A percentile compares a stretch with the other conserved stretches of the same genome.
phyloP scores from a whole-genome alignment of 2,329 filamentous ascomycete species.

The Colletotrichum viniferum region DNA sequence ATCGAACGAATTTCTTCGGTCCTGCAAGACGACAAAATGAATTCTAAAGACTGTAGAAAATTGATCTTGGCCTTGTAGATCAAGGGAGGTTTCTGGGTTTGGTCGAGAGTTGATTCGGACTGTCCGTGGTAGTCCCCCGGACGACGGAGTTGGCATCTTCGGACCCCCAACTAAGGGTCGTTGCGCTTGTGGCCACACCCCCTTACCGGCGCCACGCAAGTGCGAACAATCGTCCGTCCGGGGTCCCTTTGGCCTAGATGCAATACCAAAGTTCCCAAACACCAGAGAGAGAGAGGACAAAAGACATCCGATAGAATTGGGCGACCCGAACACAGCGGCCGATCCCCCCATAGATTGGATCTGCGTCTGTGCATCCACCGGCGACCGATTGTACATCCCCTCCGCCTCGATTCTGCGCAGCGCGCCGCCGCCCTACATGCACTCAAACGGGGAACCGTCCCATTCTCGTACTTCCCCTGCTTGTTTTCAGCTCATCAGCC shows the following conservation, averaged over 20 bases:
- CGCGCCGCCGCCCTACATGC: neutral
- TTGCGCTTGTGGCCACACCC: slow-evolving; percentile 2
- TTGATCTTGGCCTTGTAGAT: neutral
- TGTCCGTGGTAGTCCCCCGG: slow-evolving; percentile 1
- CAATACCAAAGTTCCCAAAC: neutral
- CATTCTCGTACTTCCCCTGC: neutral
- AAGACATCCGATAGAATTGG: neutral
- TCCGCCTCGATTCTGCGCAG: neutral
- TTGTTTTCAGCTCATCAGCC: neutral
- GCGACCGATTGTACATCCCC: neutral
- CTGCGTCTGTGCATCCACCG: neutral
- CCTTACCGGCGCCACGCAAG: neutral
- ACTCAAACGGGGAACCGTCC: neutral
- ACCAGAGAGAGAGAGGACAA: neutral
- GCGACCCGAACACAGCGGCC: neutral
- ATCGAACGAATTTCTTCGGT: neutral
- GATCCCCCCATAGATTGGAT: neutral
- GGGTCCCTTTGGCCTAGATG: neutral
- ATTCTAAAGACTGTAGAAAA: neutral
- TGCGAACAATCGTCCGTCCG: neutral
- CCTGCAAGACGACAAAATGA: neutral
- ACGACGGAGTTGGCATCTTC: slow-evolving; percentile 19
- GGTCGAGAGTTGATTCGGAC: neutral
- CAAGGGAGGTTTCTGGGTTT: neutral
- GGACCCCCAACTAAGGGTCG: slow-evolving; percentile 19